phyloP scores from a whole-genome alignment of 1,284 basidiomycete species.

The Erythrobasidium hasegawianum region DNA sequence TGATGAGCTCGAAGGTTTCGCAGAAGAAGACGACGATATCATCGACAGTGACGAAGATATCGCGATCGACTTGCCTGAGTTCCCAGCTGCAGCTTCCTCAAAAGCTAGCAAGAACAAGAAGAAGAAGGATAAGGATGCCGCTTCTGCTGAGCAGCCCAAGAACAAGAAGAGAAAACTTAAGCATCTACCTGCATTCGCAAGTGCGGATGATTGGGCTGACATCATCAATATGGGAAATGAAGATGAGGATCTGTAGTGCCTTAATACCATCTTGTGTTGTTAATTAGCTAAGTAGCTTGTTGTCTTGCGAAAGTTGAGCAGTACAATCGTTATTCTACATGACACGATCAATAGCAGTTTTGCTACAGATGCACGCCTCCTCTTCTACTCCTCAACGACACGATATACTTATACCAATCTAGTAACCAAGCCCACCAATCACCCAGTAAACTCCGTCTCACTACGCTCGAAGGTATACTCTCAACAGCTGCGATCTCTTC shows the following conservation, averaged over 20 bases:
- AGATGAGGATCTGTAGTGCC: slow-evolving; percentile 28
- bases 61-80: slow-evolving; percentile 59
- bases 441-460: background rate
- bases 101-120: slow-evolving; percentile 51
- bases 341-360: background rate
- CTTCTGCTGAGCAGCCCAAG: slow-evolving; percentile 38
- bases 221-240: slow-evolving; percentile 72
- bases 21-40: slow-evolving; percentile 43
- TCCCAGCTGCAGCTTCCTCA: slow-evolving; percentile 49
- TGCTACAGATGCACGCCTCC: background rate
- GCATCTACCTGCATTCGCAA: slow-evolving; percentile 79
- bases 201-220: slow-evolving; percentile 90
- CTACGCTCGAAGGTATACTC: background rate
- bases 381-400: background rate
- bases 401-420: slow-evolving; percentile 10
- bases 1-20: slow-evolving; percentile 41
- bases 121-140: slow-evolving; percentile 54
- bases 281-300: background rate
- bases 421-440: slow-evolving; percentile 3
- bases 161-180: slow-evolving; percentile 69
- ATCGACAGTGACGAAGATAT: slow-evolving; percentile 44
- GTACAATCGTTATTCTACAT: background rate
- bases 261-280: background rate
- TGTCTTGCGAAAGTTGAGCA: background rate
- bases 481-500: slow-evolving; percentile 21